Percentiles rank a stretch among this genome's conserved stretches.
Evolutionary conservation across 495 filamentous ascomycete genomes (phyloP).

Genomic region (Neurospora intermedia): DNA sequence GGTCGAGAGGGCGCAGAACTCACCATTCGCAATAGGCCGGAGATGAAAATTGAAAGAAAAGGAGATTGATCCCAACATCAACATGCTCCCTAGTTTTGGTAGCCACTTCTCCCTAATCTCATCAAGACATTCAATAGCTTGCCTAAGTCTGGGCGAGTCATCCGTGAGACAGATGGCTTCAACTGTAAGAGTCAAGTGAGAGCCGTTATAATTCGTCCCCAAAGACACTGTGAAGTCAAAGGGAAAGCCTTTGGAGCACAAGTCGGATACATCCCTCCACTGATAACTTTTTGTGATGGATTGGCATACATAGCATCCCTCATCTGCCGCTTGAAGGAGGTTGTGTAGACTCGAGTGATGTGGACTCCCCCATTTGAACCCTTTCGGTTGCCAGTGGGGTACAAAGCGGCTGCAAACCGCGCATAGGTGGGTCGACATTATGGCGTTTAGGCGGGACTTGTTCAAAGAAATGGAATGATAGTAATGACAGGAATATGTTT

Average conservation of each 20-base stretch:
- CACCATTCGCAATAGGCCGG: not conserved
- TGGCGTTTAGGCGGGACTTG: not conserved
- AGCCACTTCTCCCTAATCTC: not conserved
- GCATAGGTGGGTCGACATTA: not conserved
- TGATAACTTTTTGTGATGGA: not conserved
- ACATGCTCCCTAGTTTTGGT: too few species aligned
- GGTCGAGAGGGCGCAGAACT: not conserved
- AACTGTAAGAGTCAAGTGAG: too few species aligned
- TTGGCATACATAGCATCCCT: not conserved
- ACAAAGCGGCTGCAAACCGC: not conserved
- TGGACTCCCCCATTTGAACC: not conserved
- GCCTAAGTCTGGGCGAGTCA: not conserved
- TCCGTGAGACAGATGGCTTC: too few species aligned
- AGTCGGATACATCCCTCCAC: not conserved
- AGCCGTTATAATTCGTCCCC: too few species aligned
- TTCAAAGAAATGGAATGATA: not conserved
- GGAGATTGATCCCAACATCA: too few species aligned
- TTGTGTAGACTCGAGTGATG: not conserved
- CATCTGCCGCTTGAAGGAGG: not conserved
- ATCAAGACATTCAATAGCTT: not conserved
- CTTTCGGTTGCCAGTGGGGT: too few species aligned
- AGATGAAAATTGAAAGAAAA: not conserved
- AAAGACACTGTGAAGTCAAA: not conserved
- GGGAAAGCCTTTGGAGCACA: not conserved
- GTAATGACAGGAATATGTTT: not conserved